A percentile compares a stretch with the other conserved stretches of the same genome.
Evolutionary conservation across 2,329 filamentous ascomycete species (phyloP).

Genomic region (Allantophomopsis cytisporea): DNA sequence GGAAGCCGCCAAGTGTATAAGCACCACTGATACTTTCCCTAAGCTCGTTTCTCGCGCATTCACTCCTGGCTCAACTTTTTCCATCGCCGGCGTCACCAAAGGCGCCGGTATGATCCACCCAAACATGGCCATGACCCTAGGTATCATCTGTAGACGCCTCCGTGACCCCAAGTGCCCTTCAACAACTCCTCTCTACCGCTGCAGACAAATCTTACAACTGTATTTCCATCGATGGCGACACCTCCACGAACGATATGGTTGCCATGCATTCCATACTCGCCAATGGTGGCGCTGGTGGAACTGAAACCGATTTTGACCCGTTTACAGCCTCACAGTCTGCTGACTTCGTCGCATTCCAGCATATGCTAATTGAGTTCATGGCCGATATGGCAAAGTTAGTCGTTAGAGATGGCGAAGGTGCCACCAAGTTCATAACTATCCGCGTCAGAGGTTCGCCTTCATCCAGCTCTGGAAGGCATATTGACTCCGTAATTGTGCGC

Average conservation of each 20-base stretch:
- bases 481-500: conserved; percentile 78
- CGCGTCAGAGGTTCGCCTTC: too few relatives aligned
- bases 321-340: conserved; percentile 16
- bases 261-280: conserved; percentile 85
- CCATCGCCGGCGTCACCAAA: conserved; percentile 90
- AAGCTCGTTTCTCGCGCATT: conserved; percentile 84
- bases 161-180: conserved; percentile 53
- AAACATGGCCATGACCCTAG: conserved; percentile 94
- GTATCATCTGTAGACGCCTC: conserved; percentile 86
- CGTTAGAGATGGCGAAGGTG: conserved; percentile 91
- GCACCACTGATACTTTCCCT: conserved; percentile 96
- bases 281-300: conserved; percentile 78
- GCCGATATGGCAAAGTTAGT: conserved; percentile 82
- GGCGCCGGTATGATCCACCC: conserved; percentile 98
- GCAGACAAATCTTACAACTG: conserved; percentile 85
- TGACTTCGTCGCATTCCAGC: conserved; percentile 58
- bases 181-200: conserved; percentile 56
- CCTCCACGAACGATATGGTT: conserved; percentile 93
- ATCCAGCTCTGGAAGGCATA: conserved; percentile 57
- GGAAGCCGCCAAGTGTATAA: conserved; percentile 76
- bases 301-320: conserved; percentile 38
- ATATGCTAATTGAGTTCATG: conserved; percentile 62
- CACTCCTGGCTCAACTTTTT: conserved; percentile 61
- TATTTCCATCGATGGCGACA: conserved; percentile 94
- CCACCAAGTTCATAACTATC: conserved; percentile 95